A percentile compares a stretch with the other conserved stretches of the same genome.
phyloP scores from a whole-genome alignment of 805 yeast genomes.

The Komagataella pastoris region DNA sequence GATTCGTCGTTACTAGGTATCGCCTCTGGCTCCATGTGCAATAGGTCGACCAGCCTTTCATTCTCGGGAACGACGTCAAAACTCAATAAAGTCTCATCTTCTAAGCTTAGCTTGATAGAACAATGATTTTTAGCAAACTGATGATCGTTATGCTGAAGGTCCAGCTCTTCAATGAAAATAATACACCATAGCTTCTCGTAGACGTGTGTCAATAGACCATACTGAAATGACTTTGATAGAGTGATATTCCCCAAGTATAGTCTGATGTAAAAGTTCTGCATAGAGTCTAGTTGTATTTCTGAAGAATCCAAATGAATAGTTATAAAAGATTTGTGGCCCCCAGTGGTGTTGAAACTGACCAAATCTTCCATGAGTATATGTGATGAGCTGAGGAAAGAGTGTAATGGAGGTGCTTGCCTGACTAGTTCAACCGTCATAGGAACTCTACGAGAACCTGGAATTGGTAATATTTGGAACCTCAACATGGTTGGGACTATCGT shows the following conservation, averaged over 20 bases:
- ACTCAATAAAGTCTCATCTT: neutral
- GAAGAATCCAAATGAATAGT: neutral
- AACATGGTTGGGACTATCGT: neutral
- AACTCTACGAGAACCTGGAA: neutral
- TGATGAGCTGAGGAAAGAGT: neutral
- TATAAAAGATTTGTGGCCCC: neutral
- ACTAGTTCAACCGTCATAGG: neutral
- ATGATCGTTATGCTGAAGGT: neutral
- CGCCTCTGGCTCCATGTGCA: neutral
- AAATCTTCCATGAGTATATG: neutral
- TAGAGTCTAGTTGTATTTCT: neutral
- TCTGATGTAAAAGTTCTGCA: neutral
- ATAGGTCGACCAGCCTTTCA: neutral
- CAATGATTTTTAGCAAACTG: neutral
- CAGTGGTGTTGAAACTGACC: neutral
- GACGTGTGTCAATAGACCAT: neutral
- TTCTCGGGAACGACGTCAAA: neutral
- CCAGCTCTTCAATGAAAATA: neutral
- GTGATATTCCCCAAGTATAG: neutral
- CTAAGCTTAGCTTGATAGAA: neutral
- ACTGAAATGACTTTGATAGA: neutral
- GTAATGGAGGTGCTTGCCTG: neutral
- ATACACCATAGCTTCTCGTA: neutral
- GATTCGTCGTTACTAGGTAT: neutral
- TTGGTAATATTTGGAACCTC: neutral